Conservation (phyloP, 805 yeast species). For the Kodamaea laetipori region DNA sequence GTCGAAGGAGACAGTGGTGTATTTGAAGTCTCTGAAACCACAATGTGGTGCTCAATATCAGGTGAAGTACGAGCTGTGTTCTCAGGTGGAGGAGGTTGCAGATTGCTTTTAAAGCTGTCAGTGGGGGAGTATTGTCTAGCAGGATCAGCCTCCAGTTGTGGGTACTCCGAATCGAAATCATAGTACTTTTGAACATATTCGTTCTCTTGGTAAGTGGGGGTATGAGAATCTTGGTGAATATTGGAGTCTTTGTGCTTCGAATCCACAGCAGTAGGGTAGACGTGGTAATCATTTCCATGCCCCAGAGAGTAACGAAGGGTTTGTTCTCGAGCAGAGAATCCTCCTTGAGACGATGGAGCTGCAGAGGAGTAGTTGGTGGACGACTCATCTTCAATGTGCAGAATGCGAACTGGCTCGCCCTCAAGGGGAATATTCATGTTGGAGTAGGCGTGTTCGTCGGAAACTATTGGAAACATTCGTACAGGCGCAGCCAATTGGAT, state of each 20-base stretch:
- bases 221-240: not conserved
- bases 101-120: no score
- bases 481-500: slow-evolving; percentile 3
- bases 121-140: no score
- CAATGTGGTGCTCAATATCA: not conserved
- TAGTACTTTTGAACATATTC: not conserved
- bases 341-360: not conserved
- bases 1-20: not conserved
- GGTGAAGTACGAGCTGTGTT: slow-evolving; percentile 1
- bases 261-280: no score
- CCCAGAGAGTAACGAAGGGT: not conserved
- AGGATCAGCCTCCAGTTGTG: no score
- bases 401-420: not conserved
- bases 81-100: not conserved
- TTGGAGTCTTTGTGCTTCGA: no score
- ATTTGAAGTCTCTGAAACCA: not conserved
- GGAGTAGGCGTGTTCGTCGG: not conserved
- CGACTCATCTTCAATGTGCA: slow-evolving; percentile 2
- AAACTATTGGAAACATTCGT: not conserved
- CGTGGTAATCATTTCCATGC: not conserved
- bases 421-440: not conserved
- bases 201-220: slow-evolving; percentile 6
- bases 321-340: not conserved
- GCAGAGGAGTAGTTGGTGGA: not conserved
- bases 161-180: slow-evolving; percentile 4